Percentiles rank a stretch among this genome's conserved stretches.
These are phyloP conservation scores for Brassica nigra DNA, from an alignment of 345 rosid species.

Conservation along the genomic window DNA sequence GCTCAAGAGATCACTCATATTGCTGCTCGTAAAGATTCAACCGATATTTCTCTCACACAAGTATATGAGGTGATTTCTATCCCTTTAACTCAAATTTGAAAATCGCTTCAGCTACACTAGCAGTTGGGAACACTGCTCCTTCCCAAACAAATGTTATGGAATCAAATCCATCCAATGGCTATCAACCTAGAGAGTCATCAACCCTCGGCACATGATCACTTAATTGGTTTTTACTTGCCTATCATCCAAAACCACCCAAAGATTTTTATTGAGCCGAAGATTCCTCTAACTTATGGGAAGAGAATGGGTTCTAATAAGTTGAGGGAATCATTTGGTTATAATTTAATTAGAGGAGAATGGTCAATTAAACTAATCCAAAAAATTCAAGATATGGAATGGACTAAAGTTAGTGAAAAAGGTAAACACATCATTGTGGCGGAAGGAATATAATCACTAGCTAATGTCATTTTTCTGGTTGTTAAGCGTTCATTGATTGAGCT, in stretches of 20 bases:
- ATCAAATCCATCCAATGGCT: neutral
- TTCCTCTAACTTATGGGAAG: neutral
- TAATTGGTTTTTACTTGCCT: neutral
- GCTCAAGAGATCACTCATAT: neutral
- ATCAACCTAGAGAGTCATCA: neutral
- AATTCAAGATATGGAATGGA: neutral
- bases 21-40: neutral
- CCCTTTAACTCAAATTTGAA: neutral
- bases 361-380: neutral
- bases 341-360: neutral
- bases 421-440: neutral
- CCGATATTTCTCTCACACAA: neutral
- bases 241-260: neutral
- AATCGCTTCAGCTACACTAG: too few species aligned
- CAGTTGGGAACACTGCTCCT: too few species aligned
- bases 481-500: neutral
- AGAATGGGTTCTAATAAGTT: neutral
- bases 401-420: neutral
- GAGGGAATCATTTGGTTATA: neutral
- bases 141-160: neutral
- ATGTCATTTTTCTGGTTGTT: neutral
- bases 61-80: neutral
- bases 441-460: neutral
- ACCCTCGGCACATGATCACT: neutral
- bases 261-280: neutral